Percentiles rank a stretch among this genome's conserved stretches.
These are phyloP conservation scores for Aureobasidium uvarum DNA, from an alignment of 2,329 filamentous ascomycete species.

Conservation along the genomic window DNA sequence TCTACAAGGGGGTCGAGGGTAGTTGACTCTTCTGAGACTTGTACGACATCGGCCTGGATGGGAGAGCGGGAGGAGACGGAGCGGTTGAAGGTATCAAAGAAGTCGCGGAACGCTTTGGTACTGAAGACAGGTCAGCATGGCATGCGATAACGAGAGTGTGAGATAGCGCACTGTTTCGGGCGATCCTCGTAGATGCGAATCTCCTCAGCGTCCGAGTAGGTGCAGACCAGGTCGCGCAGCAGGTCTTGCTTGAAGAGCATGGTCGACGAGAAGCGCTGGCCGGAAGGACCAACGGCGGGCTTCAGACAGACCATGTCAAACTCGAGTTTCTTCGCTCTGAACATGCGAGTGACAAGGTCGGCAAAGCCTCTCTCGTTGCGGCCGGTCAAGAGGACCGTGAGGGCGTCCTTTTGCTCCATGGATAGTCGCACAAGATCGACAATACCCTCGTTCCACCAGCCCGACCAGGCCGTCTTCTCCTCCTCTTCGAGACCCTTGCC, in stretches of 20 bases:
- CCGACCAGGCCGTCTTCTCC: constrained; percentile 79
- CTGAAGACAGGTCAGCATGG: background rate
- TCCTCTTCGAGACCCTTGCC: constrained; percentile 80
- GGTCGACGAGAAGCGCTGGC: constrained; percentile 74
- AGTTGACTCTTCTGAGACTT: constrained; percentile 73
- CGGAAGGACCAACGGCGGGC: constrained; percentile 75
- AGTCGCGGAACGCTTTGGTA: constrained; percentile 79
- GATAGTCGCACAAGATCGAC: constrained; percentile 73
- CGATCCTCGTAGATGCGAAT: constrained; percentile 68
- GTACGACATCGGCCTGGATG: constrained; percentile 76
- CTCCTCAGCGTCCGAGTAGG: constrained; percentile 78
- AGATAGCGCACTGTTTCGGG: constrained; percentile 48
- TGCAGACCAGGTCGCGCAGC: constrained; percentile 76
- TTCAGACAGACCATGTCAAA: constrained; percentile 91
- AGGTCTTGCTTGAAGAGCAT: constrained; percentile 92
- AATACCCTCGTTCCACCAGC: constrained; percentile 96
- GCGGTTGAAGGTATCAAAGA: constrained; percentile 75
- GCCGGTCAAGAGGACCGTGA: constrained; percentile 85
- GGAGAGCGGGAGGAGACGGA: constrained; percentile 53
- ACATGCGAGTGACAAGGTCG: constrained; percentile 77
- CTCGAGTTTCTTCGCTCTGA: constrained; percentile 70
- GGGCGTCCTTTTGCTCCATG: constrained; percentile 77
- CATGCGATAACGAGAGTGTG: constrained; percentile 1
- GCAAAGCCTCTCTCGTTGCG: constrained; percentile 74
- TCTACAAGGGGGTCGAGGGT: constrained; percentile 75